phyloP scores from a whole-genome alignment of 2,329 filamentous ascomycete genomes.

The Fusarium tupiense region DNA sequence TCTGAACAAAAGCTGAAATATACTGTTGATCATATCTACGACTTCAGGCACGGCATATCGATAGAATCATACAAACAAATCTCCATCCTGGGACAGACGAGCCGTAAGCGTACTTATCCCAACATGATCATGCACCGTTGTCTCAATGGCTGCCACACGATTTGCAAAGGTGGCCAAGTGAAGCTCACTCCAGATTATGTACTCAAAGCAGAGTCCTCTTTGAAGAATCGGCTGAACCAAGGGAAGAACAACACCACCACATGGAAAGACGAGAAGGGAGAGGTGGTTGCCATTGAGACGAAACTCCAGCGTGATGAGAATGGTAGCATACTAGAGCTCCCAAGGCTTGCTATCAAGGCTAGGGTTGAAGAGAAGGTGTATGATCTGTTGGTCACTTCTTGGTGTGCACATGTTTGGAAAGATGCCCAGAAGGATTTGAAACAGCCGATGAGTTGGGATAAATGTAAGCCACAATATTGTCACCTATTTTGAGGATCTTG shows the following conservation, averaged over 20 bases:
- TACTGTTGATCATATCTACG: constrained; percentile 45
- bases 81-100: constrained; percentile 32
- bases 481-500: background rate
- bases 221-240: constrained; percentile 35
- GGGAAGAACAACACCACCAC: constrained; percentile 32
- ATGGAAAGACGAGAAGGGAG: constrained; percentile 39
- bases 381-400: constrained; percentile 44
- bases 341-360: constrained; percentile 38
- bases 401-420: constrained; percentile 45
- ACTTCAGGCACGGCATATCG: constrained; percentile 33
- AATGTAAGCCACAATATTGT: constrained; percentile 27
- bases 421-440: constrained; percentile 37
- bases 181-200: background rate
- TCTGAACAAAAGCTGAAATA: constrained; percentile 28
- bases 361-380: constrained; percentile 39
- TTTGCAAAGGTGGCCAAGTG: constrained; percentile 32
- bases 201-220: constrained; percentile 35
- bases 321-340: constrained; percentile 21
- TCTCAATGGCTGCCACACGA: background rate
- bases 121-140: constrained; percentile 31
- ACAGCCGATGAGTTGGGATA: constrained; percentile 39
- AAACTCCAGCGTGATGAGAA: constrained; percentile 32
- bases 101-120: constrained; percentile 33
- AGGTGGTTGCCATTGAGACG: constrained; percentile 41
- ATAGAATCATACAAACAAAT: background rate